Evolutionary conservation across 2,329 filamentous ascomycete genomes (phyloP).

Genomic region (Aspergillus neotritici): DNA sequence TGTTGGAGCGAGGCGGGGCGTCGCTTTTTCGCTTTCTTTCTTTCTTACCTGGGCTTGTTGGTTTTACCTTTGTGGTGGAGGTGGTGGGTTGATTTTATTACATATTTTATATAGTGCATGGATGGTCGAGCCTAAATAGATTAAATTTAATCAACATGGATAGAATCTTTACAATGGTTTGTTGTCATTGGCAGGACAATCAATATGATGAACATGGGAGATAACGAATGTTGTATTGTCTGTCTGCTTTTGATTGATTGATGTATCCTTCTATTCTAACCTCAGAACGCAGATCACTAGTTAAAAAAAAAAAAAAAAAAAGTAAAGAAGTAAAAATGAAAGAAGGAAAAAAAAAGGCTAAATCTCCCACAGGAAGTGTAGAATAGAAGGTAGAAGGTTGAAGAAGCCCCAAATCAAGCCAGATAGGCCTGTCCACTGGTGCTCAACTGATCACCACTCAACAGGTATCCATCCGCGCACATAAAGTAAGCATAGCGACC

Average conservation of each 20-base stretch:
- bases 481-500: conserved; percentile 42
- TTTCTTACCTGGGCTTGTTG: no score
- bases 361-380: neutral
- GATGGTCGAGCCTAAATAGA: no score
- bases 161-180: no score
- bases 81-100: no score
- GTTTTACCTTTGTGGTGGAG: no score
- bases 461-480: conserved; percentile 29
- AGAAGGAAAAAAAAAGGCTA: neutral
- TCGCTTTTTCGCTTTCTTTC: no score
- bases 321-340: neutral
- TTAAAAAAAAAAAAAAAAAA: neutral
- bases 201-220: no score
- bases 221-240: neutral
- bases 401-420: neutral
- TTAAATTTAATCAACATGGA: no score
- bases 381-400: no score
- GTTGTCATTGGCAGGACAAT: no score
- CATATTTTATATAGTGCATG: no score
- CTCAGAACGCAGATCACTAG: neutral
- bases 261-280: neutral
- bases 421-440: conserved; percentile 27
- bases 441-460: conserved; percentile 23
- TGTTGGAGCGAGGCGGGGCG: no score
- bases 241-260: neutral